Evolutionary conservation across 192 early-diverging fungal genomes (phyloP).

Genomic region (Linnemannia elongata): DNA sequence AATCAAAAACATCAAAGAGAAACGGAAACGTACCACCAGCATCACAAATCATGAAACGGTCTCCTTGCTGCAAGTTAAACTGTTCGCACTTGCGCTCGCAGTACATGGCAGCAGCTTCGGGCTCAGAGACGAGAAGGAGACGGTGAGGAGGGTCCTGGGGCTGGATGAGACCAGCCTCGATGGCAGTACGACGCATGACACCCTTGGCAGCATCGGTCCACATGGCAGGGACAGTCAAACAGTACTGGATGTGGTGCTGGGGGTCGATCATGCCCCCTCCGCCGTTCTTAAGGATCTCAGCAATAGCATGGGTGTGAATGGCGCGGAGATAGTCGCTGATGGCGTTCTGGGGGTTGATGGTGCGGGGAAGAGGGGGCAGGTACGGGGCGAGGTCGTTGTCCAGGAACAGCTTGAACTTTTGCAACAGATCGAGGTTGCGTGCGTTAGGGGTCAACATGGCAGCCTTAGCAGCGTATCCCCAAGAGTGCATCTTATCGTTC

Average conservation of each 20-base stretch:
- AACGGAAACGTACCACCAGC: constrained; percentile 40
- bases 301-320: constrained; percentile 56
- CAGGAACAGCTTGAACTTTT: constrained; percentile 60
- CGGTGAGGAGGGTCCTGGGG: constrained; percentile 59
- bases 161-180: constrained; percentile 66
- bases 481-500: constrained; percentile 53
- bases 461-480: constrained; percentile 61
- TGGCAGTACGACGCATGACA: constrained; percentile 68
- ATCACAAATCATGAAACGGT: constrained; percentile 59
- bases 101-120: constrained; percentile 71
- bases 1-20: background rate
- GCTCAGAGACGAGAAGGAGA: constrained; percentile 63
- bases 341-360: constrained; percentile 50
- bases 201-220: constrained; percentile 68
- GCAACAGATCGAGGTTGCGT: constrained; percentile 55
- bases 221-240: constrained; percentile 68
- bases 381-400: constrained; percentile 56
- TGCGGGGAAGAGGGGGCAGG: constrained; percentile 49
- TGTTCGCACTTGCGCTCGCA: constrained; percentile 66
- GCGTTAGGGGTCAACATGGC: constrained; percentile 48
- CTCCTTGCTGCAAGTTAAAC: constrained; percentile 54
- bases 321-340: constrained; percentile 54
- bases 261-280: constrained; percentile 55
- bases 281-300: constrained; percentile 56
- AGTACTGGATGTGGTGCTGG: constrained; percentile 50